These are phyloP conservation scores for Rhazya stricta DNA, from an alignment of 257 asterid genomes.

Conservation along the genomic window DNA sequence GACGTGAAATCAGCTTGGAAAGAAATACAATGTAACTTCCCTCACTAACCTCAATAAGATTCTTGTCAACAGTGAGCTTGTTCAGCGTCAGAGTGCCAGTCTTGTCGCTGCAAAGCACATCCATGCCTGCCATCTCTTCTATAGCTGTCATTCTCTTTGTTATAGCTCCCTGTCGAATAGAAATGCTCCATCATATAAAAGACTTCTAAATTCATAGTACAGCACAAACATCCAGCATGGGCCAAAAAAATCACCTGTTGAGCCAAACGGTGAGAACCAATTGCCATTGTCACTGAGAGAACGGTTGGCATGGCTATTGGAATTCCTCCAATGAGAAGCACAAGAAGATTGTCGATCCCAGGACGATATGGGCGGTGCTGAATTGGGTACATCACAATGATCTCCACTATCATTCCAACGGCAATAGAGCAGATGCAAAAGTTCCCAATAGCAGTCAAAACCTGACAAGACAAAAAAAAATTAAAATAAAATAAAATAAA, in stretches of 20 bases:
- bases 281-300: conserved; percentile 97
- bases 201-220: conserved; percentile 9
- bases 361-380: conserved; percentile 87
- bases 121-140: conserved; percentile 99
- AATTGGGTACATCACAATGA: conserved; percentile 90
- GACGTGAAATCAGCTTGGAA: neutral
- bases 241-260: conserved; percentile 59
- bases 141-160: conserved; percentile 98
- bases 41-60: conserved; percentile 73
- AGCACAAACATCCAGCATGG: neutral
- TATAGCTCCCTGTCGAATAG: conserved; percentile 74
- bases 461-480: conserved; percentile 37
- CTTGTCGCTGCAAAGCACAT: conserved; percentile 96
- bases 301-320: conserved; percentile 99
- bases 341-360: conserved; percentile 96
- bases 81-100: conserved; percentile 90
- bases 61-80: conserved; percentile 95
- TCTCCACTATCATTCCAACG: conserved; percentile 90
- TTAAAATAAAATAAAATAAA: neutral
- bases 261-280: conserved; percentile 95
- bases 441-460: conserved; percentile 94
- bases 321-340: conserved; percentile 94
- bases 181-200: neutral
- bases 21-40: neutral
- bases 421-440: conserved; percentile 97